Conservation (phyloP, 352 stramenopile genomes). For the Salisapilia sapeloensis region DNA sequence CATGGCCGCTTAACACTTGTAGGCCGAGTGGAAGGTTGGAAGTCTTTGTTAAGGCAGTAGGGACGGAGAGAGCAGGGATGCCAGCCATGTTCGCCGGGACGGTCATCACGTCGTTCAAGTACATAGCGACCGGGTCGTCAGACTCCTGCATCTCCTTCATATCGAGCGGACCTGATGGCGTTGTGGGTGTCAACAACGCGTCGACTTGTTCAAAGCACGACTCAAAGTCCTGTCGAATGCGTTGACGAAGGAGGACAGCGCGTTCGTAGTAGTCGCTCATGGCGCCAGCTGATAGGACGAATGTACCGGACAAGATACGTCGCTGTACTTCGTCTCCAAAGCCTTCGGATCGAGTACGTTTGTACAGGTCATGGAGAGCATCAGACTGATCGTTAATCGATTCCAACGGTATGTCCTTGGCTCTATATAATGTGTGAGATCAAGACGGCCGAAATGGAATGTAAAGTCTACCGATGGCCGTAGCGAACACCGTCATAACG, state of each 20-base stretch:
- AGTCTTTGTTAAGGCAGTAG: constrained; percentile 33
- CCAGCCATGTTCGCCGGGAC: constrained; percentile 80
- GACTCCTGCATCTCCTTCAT: constrained; percentile 30
- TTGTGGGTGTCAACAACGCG: constrained; percentile 75
- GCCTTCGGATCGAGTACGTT: constrained; percentile 68
- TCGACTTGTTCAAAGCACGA: constrained; percentile 46
- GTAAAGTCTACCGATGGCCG: constrained; percentile 32
- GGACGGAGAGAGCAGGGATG: constrained; percentile 71
- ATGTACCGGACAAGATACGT: constrained; percentile 83
- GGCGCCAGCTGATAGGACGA: constrained; percentile 74
- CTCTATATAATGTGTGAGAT: constrained; percentile 8
- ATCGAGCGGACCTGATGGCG: constrained; percentile 63
- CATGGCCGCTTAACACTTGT: constrained; percentile 54
- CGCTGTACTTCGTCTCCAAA: constrained; percentile 87
- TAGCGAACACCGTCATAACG: constrained; percentile 94
- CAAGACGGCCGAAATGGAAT: background rate
- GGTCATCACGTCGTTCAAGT: constrained; percentile 88
- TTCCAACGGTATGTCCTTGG: constrained; percentile 26
- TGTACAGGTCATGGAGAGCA: constrained; percentile 75
- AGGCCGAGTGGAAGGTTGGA: constrained; percentile 50
- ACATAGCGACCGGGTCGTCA: constrained; percentile 69
- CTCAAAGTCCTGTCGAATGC: constrained; percentile 64
- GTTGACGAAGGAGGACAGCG: constrained; percentile 58
- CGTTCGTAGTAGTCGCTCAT: constrained; percentile 85
- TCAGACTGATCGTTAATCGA: constrained; percentile 51